Conservation (phyloP, 768 basidiomycete genomes). For the Rhodocollybia butyracea region DNA sequence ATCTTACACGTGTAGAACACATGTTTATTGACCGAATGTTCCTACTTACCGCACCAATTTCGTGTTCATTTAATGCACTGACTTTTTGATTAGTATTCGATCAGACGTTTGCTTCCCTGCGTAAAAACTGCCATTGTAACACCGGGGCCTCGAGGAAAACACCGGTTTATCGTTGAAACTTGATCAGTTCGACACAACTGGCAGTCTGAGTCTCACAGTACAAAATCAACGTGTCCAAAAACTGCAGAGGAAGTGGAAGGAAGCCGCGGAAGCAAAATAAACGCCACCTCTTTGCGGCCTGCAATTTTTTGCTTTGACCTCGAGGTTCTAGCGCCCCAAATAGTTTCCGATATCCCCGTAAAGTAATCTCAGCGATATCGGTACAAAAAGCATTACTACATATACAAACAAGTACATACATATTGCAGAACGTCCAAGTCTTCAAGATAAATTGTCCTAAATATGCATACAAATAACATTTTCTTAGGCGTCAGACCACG, state of each 20-base stretch:
- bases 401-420: background rate
- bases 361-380: background rate
- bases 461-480: background rate
- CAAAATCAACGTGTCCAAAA: background rate
- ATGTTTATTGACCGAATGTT: slow-evolving; percentile 2
- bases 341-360: too few species aligned
- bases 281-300: background rate
- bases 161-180: background rate
- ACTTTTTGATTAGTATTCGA: slow-evolving; percentile 2
- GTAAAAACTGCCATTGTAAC: background rate
- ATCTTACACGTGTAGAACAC: slow-evolving; percentile 12
- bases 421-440: slow-evolving; percentile 1
- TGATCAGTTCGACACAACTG: too few species aligned
- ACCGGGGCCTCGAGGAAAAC: background rate
- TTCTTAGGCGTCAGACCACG: background rate
- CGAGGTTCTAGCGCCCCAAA: too few species aligned
- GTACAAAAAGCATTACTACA: background rate
- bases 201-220: background rate
- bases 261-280: background rate
- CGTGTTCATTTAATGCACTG: background rate
- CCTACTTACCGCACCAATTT: background rate
- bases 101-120: background rate
- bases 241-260: slow-evolving; percentile 4
- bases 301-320: slow-evolving; percentile 3
- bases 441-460: background rate